phyloP scores from a whole-genome alignment of 768 basidiomycete species.

The Rhizopogon vinicolor region DNA sequence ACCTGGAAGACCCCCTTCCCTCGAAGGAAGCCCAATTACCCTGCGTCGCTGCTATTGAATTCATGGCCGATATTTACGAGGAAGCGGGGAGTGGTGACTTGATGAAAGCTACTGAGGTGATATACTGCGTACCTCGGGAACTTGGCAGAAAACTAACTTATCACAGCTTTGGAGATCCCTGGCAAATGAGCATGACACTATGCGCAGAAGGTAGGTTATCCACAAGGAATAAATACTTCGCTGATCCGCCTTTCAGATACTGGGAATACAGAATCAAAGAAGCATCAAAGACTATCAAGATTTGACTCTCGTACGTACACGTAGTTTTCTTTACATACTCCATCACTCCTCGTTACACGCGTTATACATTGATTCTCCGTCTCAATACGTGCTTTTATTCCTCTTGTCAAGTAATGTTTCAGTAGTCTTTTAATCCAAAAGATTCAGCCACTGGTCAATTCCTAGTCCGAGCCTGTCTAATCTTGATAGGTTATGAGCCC shows the following conservation, averaged over 20 bases:
- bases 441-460: too few relatives aligned
- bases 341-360: too few relatives aligned
- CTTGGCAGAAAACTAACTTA: slow-evolving; percentile 3
- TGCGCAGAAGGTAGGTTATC: slow-evolving; percentile 65
- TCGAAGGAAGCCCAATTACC: slow-evolving; percentile 65
- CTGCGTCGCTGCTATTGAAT: slow-evolving; percentile 76
- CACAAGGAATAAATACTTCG: slow-evolving; percentile 10
- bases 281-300: slow-evolving; percentile 20
- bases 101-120: slow-evolving; percentile 46
- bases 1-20: slow-evolving; percentile 74
- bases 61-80: slow-evolving; percentile 76
- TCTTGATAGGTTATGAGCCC: too few relatives aligned
- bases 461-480: too few relatives aligned
- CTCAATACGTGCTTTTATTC: too few relatives aligned
- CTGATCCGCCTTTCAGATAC: slow-evolving; percentile 42
- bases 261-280: slow-evolving; percentile 73
- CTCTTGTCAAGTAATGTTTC: too few relatives aligned
- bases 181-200: slow-evolving; percentile 65
- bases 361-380: too few relatives aligned
- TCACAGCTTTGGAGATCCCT: slow-evolving; percentile 66
- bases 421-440: too few relatives aligned
- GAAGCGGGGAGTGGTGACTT: slow-evolving; percentile 44
- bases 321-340: too few relatives aligned
- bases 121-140: not conserved
- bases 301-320: too few relatives aligned